Evolutionary conservation across 2,329 filamentous ascomycete genomes (phyloP), one percentile per base, ranked within the genome.

Genomic region (Periconia sp.): DNA sequence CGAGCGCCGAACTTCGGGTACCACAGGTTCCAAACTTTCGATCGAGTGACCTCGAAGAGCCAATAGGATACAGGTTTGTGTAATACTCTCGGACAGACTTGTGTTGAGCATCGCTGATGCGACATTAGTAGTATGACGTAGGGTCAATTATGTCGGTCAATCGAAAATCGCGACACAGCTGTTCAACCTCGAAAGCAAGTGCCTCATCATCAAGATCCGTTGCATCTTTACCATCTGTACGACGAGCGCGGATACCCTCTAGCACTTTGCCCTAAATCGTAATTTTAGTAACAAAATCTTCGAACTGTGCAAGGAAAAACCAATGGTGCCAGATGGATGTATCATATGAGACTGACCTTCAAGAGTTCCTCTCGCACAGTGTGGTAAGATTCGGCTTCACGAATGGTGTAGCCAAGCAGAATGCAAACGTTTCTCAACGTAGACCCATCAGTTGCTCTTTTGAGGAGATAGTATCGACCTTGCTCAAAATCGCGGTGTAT

Each of bases 381-480:
- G 12, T 26, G 25, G 22, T 35, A 50, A 13, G 23, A 13, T 25
- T 47, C 47, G 4, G 47, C 47, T 15, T 50, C 47, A 7, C 43
- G 43, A 3, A 35, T 28, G 3, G 39, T 43, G 18, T 40, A 25
- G 4, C 47, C 42, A 15, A 39, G 36, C 19, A 41, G 19, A 11
- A 50, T 33, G 6, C 12, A 5, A 11, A 48, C 37, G 9, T 35
- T 22, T 15, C 40, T 46, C 22, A 37, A 40, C 24, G 15, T 13
- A 4, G 40, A 10, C 4, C 43, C 26, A 12, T 46, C 32, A 4
- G 18, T 21, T 4, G 16, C n/a, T 15, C 12, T 22, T 12, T 43
- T 43, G 12, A 49, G 29, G 8, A 56, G 48, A 5, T 42, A 21
- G 25, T 52, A 25, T 13, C 37, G 32, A 2, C 48, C 52, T 31